Percentiles rank a stretch among this genome's conserved stretches.
Conservation (phyloP, 2,329 filamentous ascomycete genomes). For the Ascochyta koolunga region DNA sequence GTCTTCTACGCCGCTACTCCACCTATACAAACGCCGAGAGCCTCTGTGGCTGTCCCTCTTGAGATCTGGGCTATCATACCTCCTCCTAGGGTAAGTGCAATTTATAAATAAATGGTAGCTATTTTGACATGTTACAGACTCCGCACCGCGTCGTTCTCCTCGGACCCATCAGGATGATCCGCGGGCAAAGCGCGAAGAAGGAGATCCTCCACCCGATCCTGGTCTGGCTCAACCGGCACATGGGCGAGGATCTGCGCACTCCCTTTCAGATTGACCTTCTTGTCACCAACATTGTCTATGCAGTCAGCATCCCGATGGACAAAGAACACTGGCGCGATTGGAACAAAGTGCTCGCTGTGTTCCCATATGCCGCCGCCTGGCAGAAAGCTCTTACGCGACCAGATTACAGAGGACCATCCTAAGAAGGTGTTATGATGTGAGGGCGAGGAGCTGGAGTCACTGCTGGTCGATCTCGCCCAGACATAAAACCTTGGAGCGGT, state of each 20-base stretch:
- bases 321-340: conserved; percentile 18
- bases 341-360: conserved; percentile 14
- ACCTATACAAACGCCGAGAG: background rate
- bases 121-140: background rate
- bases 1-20: background rate
- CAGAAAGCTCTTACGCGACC: conserved; percentile 18
- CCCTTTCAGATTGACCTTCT: conserved; percentile 11
- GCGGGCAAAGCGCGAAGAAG: background rate
- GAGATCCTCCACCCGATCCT: background rate
- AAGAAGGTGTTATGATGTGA: background rate
- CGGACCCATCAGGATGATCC: conserved; percentile 18
- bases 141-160: conserved; percentile 14
- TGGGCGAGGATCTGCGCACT: conserved; percentile 12
- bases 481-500: background rate
- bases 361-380: conserved; percentile 12
- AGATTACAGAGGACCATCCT: background rate
- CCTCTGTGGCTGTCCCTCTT: background rate
- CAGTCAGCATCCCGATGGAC: conserved; percentile 20
- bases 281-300: conserved; percentile 19
- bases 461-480: background rate
- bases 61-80: background rate
- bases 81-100: background rate
- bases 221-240: conserved; percentile 16
- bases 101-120: background rate
- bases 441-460: background rate